Base-by-base conservation (phyloP, 768 basidiomycete genomes). In the Phylloporus sp. region DNA sequence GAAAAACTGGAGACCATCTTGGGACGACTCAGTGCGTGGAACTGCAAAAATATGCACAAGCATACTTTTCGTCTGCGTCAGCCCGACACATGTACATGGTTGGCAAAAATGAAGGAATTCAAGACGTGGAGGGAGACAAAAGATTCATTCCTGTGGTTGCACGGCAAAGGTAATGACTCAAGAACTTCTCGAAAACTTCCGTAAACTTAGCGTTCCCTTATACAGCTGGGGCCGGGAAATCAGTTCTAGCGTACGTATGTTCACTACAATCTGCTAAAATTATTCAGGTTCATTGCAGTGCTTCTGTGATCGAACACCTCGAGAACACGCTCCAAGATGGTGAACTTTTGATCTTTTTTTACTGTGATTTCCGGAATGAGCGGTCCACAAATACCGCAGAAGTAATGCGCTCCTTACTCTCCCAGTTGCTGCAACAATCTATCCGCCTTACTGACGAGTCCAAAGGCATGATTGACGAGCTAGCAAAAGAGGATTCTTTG, bases 351-450 rank as follows among this genome's bases (percentile, higher is more conserved):
- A 26, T 16, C 4, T 57, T 45, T n/a, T 60, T 63, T 15, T 63
- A 66, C 6, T 63, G 60, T 3, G 50, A 63, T 40, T 66, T 63
- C 10, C 57, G 53, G 20, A 46, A 26, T 1, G 53, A 56, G 20
- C 47, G 43, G 16, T 45, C 53, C 1, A 61, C 39, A 24, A 50
- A 18, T 20, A 36, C 49, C 2, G 15, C 36, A 8, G 53, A 59
- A 28, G 43, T 59, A 16, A 44, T 63, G 43, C 58, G 54, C 1
- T 59, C 63, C 7, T 10, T 65, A 0, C 45, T 59, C n/a, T 52
- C 43, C 6, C 63, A 63, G 28, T 16, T 59, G 1, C 20, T 65
- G 4, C 51, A 38, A 8, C 32, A 47, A 18, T 36, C 11, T 18
- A 4, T 20, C 28, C 18, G 2, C 3, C 11, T 28, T 2, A 2